Evolutionary conservation across 805 yeast genomes (phyloP).

Genomic region (Yarrowia hollandica): DNA sequence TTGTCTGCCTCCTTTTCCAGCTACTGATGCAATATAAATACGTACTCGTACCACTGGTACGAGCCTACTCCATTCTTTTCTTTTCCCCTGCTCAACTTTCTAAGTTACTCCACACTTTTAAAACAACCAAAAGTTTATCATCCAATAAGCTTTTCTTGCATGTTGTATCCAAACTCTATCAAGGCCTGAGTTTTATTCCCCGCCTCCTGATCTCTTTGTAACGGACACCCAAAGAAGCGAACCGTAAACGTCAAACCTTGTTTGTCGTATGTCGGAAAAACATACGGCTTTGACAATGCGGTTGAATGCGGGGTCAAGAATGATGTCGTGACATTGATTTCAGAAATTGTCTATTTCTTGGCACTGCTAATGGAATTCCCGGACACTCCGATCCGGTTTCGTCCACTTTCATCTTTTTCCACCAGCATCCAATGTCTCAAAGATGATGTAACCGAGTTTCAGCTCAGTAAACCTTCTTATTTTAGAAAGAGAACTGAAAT

Average conservation of each 20-base stretch:
- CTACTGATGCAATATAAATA: no score
- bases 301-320: background rate
- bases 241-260: background rate
- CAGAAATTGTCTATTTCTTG: no score
- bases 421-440: background rate
- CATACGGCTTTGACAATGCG: conserved; percentile 12
- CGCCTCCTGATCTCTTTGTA: conserved; percentile 24
- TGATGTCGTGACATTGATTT: no score
- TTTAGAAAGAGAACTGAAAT: background rate
- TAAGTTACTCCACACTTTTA: background rate
- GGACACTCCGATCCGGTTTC: no score
- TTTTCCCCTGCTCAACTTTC: no score
- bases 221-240: conserved; percentile 15
- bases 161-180: background rate
- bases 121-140: background rate
- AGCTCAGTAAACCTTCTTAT: background rate
- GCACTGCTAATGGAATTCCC: background rate
- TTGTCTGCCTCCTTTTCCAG: background rate
- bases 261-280: conserved; percentile 8
- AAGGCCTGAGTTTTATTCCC: background rate
- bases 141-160: no score
- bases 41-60: no score
- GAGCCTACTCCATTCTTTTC: no score
- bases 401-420: no score
- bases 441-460: background rate